Evolutionary conservation across 2,329 filamentous ascomycete species (phyloP).

Genomic region (Lachnellula willkommii): DNA sequence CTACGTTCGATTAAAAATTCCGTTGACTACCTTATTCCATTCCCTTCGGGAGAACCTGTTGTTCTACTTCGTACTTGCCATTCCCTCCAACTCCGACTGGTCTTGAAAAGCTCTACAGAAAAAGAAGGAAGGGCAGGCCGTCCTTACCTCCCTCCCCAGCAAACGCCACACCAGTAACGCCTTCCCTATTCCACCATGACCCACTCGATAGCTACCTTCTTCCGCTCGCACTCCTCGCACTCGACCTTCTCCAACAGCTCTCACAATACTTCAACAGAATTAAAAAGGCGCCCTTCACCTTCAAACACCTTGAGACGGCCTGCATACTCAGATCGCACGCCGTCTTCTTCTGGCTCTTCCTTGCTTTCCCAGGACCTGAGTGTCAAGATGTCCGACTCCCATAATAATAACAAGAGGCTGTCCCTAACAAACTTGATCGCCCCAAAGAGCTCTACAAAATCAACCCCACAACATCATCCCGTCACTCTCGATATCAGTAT

Average conservation of each 20-base stretch:
- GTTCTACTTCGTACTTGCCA: no score
- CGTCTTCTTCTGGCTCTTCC: slow-evolving; percentile 15
- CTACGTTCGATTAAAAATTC: no score
- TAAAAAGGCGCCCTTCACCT: slow-evolving; percentile 19
- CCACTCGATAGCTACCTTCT: slow-evolving; percentile 23
- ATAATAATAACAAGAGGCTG: slow-evolving; percentile 24
- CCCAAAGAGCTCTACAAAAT: slow-evolving; percentile 23
- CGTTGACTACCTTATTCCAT: no score
- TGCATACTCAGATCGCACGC: slow-evolving; percentile 8
- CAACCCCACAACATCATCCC: slow-evolving; percentile 19
- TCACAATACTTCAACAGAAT: slow-evolving; percentile 16
- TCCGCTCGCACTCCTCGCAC: slow-evolving; percentile 19
- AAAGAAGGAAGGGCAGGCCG: not conserved
- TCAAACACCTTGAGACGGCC: slow-evolving; percentile 15
- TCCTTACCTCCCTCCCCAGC: not conserved
- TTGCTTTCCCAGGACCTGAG: slow-evolving; percentile 7
- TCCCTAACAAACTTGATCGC: slow-evolving; percentile 22
- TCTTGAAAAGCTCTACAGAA: not conserved
- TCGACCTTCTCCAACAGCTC: slow-evolving; percentile 1
- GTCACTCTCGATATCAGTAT: slow-evolving; percentile 46
- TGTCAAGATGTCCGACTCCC: slow-evolving; percentile 22
- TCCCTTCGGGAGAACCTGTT: no score
- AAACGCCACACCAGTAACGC: not conserved
- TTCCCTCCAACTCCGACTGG: no score
- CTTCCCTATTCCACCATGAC: slow-evolving; percentile 19